phyloP scores from a whole-genome alignment of 2,329 filamentous ascomycete species.

The Ceratocystis alfenasii region DNA sequence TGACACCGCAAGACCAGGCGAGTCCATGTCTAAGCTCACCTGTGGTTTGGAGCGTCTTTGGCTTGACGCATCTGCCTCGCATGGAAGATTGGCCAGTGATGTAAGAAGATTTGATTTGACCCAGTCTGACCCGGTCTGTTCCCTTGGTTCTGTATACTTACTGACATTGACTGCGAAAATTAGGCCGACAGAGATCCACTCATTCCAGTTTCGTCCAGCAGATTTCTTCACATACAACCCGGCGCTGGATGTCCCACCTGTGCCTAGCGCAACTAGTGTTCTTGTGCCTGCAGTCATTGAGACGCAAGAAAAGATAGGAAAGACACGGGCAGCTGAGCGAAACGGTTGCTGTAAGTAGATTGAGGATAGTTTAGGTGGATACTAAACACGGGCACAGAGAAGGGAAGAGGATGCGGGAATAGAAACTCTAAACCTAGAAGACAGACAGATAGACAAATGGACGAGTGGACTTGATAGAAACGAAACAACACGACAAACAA shows the following conservation, averaged over 20 bases:
- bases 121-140: conserved; percentile 18
- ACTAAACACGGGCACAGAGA: background rate
- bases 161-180: background rate
- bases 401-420: background rate
- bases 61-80: conserved; percentile 38
- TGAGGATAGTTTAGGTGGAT: too few relatives aligned
- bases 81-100: conserved; percentile 42
- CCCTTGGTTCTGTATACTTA: background rate
- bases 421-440: background rate
- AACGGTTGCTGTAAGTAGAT: background rate
- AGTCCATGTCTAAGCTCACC: conserved; percentile 27
- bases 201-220: conserved; percentile 35
- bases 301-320: background rate
- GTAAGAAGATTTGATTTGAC: conserved; percentile 30
- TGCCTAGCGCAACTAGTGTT: conserved; percentile 32
- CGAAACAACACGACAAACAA: background rate
- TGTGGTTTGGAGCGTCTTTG: conserved; percentile 39
- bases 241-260: conserved; percentile 35
- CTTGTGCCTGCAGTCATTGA: conserved; percentile 26
- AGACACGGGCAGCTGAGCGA: background rate
- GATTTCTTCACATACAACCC: conserved; percentile 40
- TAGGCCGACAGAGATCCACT: conserved; percentile 39
- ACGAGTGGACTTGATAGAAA: background rate
- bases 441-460: background rate
- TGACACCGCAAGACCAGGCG: conserved; percentile 12